A percentile compares a stretch with the other conserved stretches of the same genome.
phyloP scores from a whole-genome alignment of 2,329 filamentous ascomycete genomes.

The Aspergillus pseudoviridinutans region DNA sequence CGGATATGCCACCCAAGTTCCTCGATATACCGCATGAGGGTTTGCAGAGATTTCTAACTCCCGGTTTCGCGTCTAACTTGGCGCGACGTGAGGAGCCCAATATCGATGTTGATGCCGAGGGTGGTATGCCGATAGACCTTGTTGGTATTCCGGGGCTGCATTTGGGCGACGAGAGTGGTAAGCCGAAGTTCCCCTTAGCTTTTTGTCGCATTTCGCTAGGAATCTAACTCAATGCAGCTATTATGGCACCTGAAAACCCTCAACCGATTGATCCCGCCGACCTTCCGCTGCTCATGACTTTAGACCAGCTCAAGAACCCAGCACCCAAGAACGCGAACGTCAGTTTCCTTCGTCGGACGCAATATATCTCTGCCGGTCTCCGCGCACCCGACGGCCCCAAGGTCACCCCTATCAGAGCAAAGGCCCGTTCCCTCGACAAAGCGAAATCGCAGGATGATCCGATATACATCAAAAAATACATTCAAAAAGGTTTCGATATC shows the following conservation, averaged over 20 bases:
- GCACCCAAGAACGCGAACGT: conserved; percentile 72
- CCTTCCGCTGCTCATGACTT: conserved; percentile 74
- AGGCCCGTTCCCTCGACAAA: conserved; percentile 26
- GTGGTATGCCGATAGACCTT: conserved; percentile 95
- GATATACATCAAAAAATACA: conserved; percentile 56
- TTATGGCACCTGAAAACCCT: conserved; percentile 70
- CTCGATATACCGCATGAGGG: conserved; percentile 95
- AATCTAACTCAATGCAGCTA: conserved; percentile 53
- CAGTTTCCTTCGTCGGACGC: conserved; percentile 90
- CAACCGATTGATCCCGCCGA: conserved; percentile 78
- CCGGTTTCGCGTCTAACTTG: conserved; percentile 82
- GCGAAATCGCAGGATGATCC: conserved; percentile 52
- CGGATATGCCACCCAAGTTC: conserved; percentile 90
- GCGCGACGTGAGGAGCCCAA: conserved; percentile 90
- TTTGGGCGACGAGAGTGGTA: conserved; percentile 91
- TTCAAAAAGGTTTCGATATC: conserved; percentile 62
- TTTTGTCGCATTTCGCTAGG: conserved; percentile 14
- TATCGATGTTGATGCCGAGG: conserved; percentile 94
- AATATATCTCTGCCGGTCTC: conserved; percentile 66
- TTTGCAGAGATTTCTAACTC: conserved; percentile 82
- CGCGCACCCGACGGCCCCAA: conserved; percentile 31
- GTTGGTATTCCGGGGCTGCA: conserved; percentile 94
- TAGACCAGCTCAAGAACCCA: conserved; percentile 80
- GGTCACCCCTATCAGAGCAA: conserved; percentile 21
- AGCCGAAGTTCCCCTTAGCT: conserved; percentile 14